Base-by-base conservation (phyloP, 1,284 basidiomycete species). In the Butyriboletus appendiculatus region DNA sequence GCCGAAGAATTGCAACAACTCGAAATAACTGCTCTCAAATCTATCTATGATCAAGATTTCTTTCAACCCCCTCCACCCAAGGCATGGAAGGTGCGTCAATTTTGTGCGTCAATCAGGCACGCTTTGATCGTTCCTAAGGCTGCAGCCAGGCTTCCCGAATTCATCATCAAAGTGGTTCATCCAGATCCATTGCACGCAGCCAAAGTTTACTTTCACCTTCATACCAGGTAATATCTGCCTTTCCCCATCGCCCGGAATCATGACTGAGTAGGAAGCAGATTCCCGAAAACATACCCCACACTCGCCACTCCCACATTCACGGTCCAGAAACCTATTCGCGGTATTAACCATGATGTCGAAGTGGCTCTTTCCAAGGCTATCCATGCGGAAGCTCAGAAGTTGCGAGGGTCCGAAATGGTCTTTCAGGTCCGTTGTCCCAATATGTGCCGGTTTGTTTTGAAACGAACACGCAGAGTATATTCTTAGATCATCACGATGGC, bases 1-100 rank as follows among this genome's bases (percentile, higher is more conserved):
- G 77, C 79, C 59, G 82, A 86, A 74, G 85, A 88, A 76, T 75
- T 79, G 67, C 88, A 91, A 73, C 76, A 84, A 60, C 73, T 81
- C 59, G 89, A 92, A 77, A 86, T 91, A 61, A 87, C 84, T 48
- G 87, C 82, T 41, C 76, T 92, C 59, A 81, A 84, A 70, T 86
- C 88, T 57, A 92, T 92, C 58, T 92, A 88, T 73, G 86, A 77
- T 59, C 80, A 87, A 58, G 84, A 89, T 63, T 90, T 89, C 64
- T 76, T 84, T 44, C 81, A 88, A 63, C 80, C 78, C 55, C 83
- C 84, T 37, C 83, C 88, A n/a, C 84, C 85, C 22, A 90, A 82
- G 64, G 89, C 81, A 52, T 92, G 90, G 89, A 91, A 89, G 80
- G 88, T 88, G 46, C 20, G 71, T 65, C 30, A 2, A 20, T n/a